Percentiles rank a stretch among this genome's conserved stretches.
phyloP scores from a whole-genome alignment of 352 stramenopile species.

The Phytophthora agathidicida region DNA sequence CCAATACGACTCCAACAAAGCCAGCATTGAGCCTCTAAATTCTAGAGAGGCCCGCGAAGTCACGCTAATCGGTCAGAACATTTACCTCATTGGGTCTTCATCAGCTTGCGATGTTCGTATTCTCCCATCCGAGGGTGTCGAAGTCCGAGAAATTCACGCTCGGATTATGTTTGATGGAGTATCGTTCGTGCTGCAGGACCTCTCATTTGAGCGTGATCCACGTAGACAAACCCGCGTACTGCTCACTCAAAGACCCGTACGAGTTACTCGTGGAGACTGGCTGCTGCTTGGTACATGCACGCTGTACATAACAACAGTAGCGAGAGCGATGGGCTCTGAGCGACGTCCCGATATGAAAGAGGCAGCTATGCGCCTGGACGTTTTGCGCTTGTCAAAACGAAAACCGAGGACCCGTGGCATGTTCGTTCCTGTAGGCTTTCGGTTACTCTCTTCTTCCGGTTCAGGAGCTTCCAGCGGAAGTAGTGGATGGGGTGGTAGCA shows the following conservation, averaged over 20 bases:
- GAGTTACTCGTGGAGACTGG: constrained; percentile 61
- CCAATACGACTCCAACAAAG: constrained; percentile 23
- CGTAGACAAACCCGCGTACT: constrained; percentile 57
- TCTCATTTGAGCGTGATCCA: constrained; percentile 72
- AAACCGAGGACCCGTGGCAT: constrained; percentile 50
- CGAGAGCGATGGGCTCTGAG: constrained; percentile 59
- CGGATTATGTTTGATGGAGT: constrained; percentile 66
- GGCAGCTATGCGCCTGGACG: constrained; percentile 64
- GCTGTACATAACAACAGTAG: constrained; percentile 52
- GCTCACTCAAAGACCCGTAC: constrained; percentile 46
- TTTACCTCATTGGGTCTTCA: constrained; percentile 66
- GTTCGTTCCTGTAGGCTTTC: constrained; percentile 66
- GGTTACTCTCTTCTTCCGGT: constrained; percentile 40
- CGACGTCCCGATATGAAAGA: constrained; percentile 70
- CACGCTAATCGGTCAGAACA: constrained; percentile 23
- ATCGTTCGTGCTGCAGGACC: constrained; percentile 74
- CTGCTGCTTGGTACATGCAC: constrained; percentile 63
- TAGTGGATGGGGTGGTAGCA: constrained; percentile 34
- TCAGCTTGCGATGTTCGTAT: constrained; percentile 59
- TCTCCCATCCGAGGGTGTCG: constrained; percentile 40
- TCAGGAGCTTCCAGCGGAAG: constrained; percentile 29
- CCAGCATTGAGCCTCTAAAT: constrained; percentile 6
- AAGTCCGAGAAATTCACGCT: constrained; percentile 59
- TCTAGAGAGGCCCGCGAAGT: constrained; percentile 23
- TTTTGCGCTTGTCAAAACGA: constrained; percentile 68